Evolutionary conservation across 768 basidiomycete genomes (phyloP).

Genomic region (Tulasnella sp.): DNA sequence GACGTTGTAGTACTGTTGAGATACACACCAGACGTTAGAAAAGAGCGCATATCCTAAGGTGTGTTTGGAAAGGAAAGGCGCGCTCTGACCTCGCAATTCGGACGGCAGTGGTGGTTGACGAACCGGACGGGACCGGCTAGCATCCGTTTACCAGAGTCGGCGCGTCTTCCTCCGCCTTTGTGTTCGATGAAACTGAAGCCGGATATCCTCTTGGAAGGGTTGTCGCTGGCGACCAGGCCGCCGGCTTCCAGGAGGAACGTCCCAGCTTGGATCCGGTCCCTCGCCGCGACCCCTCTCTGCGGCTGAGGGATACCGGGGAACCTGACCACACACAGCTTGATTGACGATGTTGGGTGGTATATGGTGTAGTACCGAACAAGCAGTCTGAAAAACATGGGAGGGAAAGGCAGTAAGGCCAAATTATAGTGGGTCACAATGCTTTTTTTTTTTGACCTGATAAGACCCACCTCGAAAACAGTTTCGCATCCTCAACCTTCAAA

Average conservation of each 20-base stretch:
- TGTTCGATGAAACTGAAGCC: not conserved
- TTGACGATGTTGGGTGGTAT: not conserved
- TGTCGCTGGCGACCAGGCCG: not conserved
- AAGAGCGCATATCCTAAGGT: too few relatives aligned
- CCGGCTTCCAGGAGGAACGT: not conserved
- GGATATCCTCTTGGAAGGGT: not conserved
- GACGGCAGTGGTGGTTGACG: not conserved
- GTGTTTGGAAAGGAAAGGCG: too few relatives aligned
- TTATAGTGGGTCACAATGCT: not conserved
- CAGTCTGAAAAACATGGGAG: too few relatives aligned
- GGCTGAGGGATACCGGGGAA: not conserved
- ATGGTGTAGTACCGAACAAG: not conserved
- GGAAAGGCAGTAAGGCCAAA: too few relatives aligned
- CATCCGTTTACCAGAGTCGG: not conserved
- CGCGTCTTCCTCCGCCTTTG: not conserved
- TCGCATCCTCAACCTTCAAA: not conserved
- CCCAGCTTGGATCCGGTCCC: not conserved
- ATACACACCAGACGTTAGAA: too few relatives aligned
- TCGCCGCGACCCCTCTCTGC: not conserved
- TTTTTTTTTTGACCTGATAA: not conserved
- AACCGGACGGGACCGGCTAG: not conserved
- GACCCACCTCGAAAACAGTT: not conserved
- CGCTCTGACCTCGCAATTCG: not conserved
- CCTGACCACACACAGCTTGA: not conserved
- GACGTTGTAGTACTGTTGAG: too few relatives aligned